Evolutionary conservation across 371 early-diverging fungal species (phyloP).

Genomic region (Rhizopus sp.): DNA sequence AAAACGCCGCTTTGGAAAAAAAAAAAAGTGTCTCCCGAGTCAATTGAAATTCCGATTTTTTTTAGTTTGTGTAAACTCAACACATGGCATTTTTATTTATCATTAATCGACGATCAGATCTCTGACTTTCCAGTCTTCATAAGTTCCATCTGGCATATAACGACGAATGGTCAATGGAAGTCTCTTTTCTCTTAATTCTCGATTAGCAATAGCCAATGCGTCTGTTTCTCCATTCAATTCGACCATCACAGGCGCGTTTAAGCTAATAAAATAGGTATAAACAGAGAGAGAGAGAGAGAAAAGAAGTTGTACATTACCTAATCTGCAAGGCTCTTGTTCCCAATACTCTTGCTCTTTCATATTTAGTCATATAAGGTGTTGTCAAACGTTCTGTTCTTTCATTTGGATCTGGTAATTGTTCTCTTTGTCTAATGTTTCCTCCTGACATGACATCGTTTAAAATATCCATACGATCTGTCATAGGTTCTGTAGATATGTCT

Average conservation of each 20-base stretch:
- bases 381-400: conserved; percentile 71
- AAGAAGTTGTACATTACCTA: conserved; percentile 38
- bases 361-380: conserved; percentile 99
- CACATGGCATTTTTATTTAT: not conserved
- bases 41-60: too few species aligned
- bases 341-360: conserved; percentile 94
- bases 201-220: conserved; percentile 93
- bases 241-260: conserved; percentile 98
- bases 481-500: not conserved
- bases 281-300: too few species aligned
- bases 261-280: conserved; percentile 49
- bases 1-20: too few species aligned
- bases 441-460: conserved; percentile 37
- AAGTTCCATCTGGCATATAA: conserved; percentile 93
- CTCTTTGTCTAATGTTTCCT: conserved; percentile 2
- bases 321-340: conserved; percentile 87
- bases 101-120: conserved; percentile 74
- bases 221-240: conserved; percentile 96
- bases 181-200: conserved; percentile 91
- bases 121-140: conserved; percentile 95
- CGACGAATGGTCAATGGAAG: conserved; percentile 95
- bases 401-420: conserved; percentile 10
- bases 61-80: not conserved
- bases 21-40: not conserved
- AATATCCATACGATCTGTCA: conserved; percentile 24